Evolutionary conservation across 306 rosid genomes (phyloP).

Genomic region (Spatholobus suberectus): DNA sequence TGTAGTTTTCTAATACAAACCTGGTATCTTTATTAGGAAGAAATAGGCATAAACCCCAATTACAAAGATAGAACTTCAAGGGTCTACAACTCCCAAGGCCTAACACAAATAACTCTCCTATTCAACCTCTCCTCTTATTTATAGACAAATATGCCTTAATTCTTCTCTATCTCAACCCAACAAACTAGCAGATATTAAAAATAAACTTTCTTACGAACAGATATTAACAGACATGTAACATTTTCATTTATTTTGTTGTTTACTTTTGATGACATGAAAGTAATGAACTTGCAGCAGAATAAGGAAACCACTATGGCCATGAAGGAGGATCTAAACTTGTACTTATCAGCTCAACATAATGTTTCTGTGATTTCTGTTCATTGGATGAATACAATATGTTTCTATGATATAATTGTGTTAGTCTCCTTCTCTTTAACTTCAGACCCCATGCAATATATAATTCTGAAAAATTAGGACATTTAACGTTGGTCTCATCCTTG

Average conservation of each 20-base stretch:
- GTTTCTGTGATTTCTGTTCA: not conserved
- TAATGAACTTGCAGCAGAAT: conserved; percentile 1
- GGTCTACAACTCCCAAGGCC: not conserved
- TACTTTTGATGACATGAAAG: conserved; percentile 22
- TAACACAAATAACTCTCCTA: not conserved
- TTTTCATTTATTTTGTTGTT: conserved; percentile 13
- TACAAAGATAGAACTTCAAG: not conserved
- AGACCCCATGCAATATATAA: not conserved
- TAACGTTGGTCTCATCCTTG: not conserved
- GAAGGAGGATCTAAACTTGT: not conserved
- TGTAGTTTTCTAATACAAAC: not conserved
- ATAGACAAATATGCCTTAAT: not conserved
- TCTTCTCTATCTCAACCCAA: not conserved
- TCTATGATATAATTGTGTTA: not conserved
- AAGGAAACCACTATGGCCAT: not conserved
- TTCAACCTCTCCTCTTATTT: not conserved
- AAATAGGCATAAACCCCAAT: not conserved
- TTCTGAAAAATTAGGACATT: not conserved
- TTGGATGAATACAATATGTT: not conserved
- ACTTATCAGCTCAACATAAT: not conserved
- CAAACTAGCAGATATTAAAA: not conserved
- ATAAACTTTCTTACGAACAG: not conserved
- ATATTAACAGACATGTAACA: not conserved
- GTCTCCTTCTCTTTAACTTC: not conserved
- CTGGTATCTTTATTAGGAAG: not conserved